Evolutionary conservation across 257 asterid species (phyloP).

Genomic region (Fraxinus pennsylvanica): DNA sequence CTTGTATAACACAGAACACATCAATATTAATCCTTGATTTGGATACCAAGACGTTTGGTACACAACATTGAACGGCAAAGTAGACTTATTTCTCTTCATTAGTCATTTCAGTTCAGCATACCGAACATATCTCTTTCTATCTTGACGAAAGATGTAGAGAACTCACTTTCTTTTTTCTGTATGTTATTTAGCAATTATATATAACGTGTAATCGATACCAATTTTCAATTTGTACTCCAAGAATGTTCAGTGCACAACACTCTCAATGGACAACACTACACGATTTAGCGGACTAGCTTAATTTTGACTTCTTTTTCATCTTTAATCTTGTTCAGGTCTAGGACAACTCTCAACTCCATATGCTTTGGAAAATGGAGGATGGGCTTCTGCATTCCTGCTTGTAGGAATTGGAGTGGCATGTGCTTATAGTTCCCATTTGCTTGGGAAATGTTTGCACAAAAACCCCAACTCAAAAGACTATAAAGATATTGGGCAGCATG

Average conservation of each 20-base stretch:
- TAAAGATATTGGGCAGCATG: slow-evolving; percentile 63
- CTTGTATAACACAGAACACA: not conserved
- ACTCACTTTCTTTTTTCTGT: not conserved
- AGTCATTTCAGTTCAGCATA: not conserved
- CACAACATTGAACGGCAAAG: not conserved
- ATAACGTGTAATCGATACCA: not conserved
- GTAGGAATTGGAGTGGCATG: slow-evolving; percentile 52
- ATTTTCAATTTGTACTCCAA: not conserved
- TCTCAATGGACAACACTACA: not conserved
- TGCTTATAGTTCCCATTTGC: slow-evolving; percentile 51
- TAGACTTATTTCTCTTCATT: not conserved
- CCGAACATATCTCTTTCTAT: not conserved
- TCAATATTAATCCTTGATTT: not conserved
- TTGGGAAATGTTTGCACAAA: slow-evolving; percentile 51
- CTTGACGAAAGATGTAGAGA: not conserved
- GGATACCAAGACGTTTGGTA: not conserved
- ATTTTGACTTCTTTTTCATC: not conserved
- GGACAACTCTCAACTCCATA: slow-evolving; percentile 79
- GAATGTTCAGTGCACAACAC: not conserved
- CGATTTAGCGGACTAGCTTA: not conserved
- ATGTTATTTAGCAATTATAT: not conserved
- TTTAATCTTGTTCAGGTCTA: slow-evolving; percentile 44
- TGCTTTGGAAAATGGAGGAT: slow-evolving; percentile 75
- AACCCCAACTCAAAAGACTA: slow-evolving; percentile 60
- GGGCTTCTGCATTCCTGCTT: slow-evolving; percentile 64